A percentile compares a stretch with the other conserved stretches of the same genome.
Evolutionary conservation across 176 grass and related monocot genomes (phyloP).

Genomic region (Elymus sibiricus): DNA sequence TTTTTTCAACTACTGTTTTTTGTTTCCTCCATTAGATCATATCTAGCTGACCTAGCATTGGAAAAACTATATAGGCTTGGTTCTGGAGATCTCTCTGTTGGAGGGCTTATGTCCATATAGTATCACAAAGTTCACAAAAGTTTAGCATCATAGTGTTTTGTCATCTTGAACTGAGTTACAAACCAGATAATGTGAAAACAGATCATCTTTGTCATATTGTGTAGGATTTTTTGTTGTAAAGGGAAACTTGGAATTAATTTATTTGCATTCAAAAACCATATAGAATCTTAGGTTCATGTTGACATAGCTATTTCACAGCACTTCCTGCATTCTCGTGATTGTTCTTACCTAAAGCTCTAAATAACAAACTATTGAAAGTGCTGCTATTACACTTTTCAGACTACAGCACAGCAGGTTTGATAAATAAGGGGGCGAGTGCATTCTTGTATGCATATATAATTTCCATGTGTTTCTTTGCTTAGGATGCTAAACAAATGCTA

Average conservation of each 20-base stretch:
- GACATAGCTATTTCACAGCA: constrained; percentile 2
- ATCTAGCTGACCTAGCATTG: background rate
- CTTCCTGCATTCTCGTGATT: background rate
- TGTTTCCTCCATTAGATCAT: background rate
- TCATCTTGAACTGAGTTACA: background rate
- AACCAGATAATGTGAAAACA: background rate
- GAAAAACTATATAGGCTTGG: background rate
- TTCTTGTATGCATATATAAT: background rate
- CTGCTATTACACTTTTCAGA: background rate
- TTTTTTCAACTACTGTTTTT: background rate
- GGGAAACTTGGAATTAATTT: background rate
- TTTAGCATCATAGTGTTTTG: background rate
- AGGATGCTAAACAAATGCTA: background rate
- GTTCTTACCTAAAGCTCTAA: background rate
- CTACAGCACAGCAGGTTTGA: background rate
- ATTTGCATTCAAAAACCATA: background rate
- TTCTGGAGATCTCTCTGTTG: background rate
- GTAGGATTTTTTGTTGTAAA: background rate
- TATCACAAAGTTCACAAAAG: background rate
- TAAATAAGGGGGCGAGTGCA: background rate
- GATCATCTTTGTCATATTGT: background rate
- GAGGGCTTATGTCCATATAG: background rate
- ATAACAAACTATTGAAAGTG: background rate
- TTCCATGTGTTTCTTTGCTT: constrained; percentile 17
- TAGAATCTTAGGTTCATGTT: background rate